Percentiles rank a stretch among this genome's conserved stretches.
Evolutionary conservation across 371 early-diverging fungal genomes (phyloP).

Genomic region (Mucor plumbeus): DNA sequence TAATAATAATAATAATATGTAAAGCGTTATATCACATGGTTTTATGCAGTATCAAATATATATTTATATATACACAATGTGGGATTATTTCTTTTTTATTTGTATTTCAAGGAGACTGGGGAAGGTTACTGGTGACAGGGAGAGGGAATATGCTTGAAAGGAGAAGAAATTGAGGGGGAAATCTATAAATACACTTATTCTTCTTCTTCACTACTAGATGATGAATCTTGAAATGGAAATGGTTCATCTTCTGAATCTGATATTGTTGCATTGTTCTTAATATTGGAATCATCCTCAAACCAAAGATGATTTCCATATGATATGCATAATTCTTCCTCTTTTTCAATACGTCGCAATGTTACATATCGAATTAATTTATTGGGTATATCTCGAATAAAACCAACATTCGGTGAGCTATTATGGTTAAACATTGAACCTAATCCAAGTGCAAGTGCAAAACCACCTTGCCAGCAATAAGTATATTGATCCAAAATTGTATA

Average conservation of each 20-base stretch:
- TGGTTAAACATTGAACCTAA: constrained; percentile 79
- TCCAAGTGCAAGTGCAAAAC: constrained; percentile 70
- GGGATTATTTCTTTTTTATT: constrained; percentile 3
- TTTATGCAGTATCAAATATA: neutral
- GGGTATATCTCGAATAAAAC: constrained; percentile 65
- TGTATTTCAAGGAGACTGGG: neutral
- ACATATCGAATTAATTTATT: constrained; percentile 62
- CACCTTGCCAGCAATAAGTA: constrained; percentile 72
- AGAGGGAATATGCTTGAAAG: neutral
- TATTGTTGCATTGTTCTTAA: too few species aligned
- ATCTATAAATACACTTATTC: neutral
- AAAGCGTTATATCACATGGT: constrained; percentile 21
- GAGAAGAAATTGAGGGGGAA: neutral
- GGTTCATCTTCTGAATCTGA: constrained; percentile 25
- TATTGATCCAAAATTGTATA: constrained; percentile 70
- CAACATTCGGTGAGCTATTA: constrained; percentile 62
- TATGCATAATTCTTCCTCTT: constrained; percentile 71
- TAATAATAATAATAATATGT: neutral
- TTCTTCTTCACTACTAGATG: constrained; percentile 8
- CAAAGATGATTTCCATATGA: constrained; percentile 72
- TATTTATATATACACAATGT: constrained; percentile 5
- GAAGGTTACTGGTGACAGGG: neutral
- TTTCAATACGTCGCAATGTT: constrained; percentile 56
- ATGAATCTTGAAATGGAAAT: constrained; percentile 21
- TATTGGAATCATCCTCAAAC: constrained; percentile 57